These are phyloP conservation scores for Scleroderma bovista DNA, from an alignment of 768 basidiomycete species.

Conservation along the genomic window DNA sequence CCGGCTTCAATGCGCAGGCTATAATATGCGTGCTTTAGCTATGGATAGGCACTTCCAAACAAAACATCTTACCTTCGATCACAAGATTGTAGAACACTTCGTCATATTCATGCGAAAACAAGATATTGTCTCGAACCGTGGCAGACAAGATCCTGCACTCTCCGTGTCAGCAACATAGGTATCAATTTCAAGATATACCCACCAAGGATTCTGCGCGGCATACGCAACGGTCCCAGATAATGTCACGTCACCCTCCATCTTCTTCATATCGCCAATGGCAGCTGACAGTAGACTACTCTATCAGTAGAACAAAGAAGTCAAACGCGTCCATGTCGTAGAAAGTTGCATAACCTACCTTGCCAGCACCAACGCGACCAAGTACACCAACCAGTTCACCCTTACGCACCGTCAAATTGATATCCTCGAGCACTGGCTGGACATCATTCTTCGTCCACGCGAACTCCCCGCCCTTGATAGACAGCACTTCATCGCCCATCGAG, in stretches of 20 bases:
- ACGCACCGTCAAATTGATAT: constrained; percentile 64
- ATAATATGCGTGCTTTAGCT: not conserved
- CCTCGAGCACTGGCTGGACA: constrained; percentile 61
- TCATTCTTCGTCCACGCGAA: constrained; percentile 70
- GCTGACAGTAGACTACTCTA: constrained; percentile 74
- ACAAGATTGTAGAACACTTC: constrained; percentile 79
- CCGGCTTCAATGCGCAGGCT: constrained; percentile 84
- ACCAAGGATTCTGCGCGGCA: constrained; percentile 87
- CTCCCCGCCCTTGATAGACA: constrained; percentile 69
- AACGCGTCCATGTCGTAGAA: not conserved
- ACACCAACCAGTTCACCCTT: constrained; percentile 86
- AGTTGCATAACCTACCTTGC: constrained; percentile 52
- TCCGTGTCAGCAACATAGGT: not conserved
- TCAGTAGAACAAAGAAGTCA: not conserved
- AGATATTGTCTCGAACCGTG: constrained; percentile 83
- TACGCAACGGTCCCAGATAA: constrained; percentile 73
- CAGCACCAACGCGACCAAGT: constrained; percentile 85
- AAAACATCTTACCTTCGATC: constrained; percentile 52
- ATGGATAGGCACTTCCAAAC: not conserved
- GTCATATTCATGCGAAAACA: constrained; percentile 88
- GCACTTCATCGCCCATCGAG: constrained; percentile 57
- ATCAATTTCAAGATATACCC: constrained; percentile 8
- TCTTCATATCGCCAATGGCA: constrained; percentile 83
- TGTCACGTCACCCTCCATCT: constrained; percentile 64
- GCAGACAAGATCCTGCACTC: constrained; percentile 82